Conservation (phyloP, 768 basidiomycete genomes). For the Lactifluus echinatus region DNA sequence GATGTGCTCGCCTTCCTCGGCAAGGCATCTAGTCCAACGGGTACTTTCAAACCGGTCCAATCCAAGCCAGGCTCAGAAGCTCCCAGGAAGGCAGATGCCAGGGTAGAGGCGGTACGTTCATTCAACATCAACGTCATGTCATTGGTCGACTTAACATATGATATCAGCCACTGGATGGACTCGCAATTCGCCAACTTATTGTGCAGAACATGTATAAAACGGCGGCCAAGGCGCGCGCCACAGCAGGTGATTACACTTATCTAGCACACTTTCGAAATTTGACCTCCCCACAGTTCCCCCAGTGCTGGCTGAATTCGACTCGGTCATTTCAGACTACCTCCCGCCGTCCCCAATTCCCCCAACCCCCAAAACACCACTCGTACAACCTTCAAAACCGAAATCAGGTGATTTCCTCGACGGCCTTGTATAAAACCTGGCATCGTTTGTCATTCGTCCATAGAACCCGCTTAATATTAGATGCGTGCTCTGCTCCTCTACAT, state of each 20-base stretch:
- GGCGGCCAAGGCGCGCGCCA: slow-evolving; percentile 40
- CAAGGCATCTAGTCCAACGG: slow-evolving; percentile 66
- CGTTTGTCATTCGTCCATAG: background rate
- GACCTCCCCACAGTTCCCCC: slow-evolving; percentile 30
- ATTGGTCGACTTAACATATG: background rate
- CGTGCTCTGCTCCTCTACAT: background rate
- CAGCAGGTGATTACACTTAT: slow-evolving; percentile 31
- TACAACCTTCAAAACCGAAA: slow-evolving; percentile 19
- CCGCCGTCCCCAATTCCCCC: slow-evolving; percentile 29
- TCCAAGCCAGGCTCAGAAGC: slow-evolving; percentile 8
- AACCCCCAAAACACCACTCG: slow-evolving; percentile 11
- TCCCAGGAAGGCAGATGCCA: slow-evolving; percentile 30
- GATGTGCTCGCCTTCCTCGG: slow-evolving; percentile 86
- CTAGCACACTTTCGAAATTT: background rate
- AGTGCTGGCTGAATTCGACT: slow-evolving; percentile 53
- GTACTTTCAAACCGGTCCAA: slow-evolving; percentile 53
- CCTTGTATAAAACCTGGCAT: slow-evolving; percentile 7
- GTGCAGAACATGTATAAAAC: slow-evolving; percentile 50
- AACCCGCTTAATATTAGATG: slow-evolving; percentile 16
- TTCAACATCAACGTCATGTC: background rate
- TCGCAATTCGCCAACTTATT: slow-evolving; percentile 56
- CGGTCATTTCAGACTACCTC: slow-evolving; percentile 66
- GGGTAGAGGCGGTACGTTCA: slow-evolving; percentile 27
- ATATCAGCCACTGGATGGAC: slow-evolving; percentile 48
- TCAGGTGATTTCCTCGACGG: slow-evolving; percentile 18